Conservation (phyloP, 306 rosid genomes). For the Sicyos edulis region DNA sequence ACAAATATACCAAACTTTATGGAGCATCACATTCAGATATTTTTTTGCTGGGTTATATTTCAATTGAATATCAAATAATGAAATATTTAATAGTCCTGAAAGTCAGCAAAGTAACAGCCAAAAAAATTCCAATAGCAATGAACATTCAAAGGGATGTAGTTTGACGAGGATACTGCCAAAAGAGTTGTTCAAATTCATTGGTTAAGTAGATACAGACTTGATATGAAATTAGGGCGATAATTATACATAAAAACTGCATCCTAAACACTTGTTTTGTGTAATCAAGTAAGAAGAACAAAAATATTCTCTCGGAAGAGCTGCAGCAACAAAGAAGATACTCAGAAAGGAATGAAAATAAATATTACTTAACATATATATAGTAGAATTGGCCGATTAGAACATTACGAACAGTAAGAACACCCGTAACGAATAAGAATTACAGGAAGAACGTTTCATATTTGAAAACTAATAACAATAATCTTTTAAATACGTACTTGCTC, state of each 20-base stretch:
- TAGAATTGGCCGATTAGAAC: background rate
- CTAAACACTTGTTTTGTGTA: background rate
- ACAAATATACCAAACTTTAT: background rate
- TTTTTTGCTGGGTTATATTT: background rate
- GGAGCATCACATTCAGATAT: conserved; percentile 3
- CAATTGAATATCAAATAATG: background rate
- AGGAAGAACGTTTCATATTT: background rate
- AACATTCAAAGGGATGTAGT: conserved; percentile 3
- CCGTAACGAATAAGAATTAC: background rate
- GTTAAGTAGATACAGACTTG: background rate
- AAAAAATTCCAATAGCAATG: background rate
- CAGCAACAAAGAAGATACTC: conserved; percentile 2
- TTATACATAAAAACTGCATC: background rate
- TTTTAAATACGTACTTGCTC: conserved; percentile 50
- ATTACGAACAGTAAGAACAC: background rate
- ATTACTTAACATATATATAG: background rate
- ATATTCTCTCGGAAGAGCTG: background rate
- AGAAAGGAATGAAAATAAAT: background rate
- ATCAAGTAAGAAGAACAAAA: background rate
- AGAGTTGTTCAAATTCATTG: conserved; percentile 7
- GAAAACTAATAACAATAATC: background rate
- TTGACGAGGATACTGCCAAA: conserved; percentile 9
- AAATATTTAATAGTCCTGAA: background rate
- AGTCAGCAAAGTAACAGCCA: conserved; percentile 5
- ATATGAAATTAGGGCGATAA: background rate